Conservation (phyloP, 148 eudicot genomes). For the Diospyros kaki region DNA sequence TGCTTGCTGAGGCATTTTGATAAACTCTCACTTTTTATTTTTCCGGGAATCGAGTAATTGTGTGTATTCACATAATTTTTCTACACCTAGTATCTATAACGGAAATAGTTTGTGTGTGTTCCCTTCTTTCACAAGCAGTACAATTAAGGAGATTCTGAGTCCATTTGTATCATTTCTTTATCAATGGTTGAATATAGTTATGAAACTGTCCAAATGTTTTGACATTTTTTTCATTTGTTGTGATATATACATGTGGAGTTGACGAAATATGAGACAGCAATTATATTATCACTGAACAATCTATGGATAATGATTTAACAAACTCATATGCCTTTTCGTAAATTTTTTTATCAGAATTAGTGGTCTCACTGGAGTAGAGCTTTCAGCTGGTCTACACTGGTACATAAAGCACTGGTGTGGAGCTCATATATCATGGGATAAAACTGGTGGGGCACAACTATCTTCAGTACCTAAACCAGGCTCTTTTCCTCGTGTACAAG, state of each 20-base stretch:
- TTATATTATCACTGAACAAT: not conserved
- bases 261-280: not conserved
- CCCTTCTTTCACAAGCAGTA: not conserved
- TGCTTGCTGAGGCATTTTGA: too few relatives aligned
- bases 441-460: constrained; percentile 45
- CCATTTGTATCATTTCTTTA: not conserved
- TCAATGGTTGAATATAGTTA: not conserved
- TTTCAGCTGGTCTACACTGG: constrained; percentile 49
- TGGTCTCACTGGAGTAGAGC: constrained; percentile 50
- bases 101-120: too few relatives aligned
- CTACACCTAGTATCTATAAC: too few relatives aligned
- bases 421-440: constrained; percentile 51
- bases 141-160: not conserved
- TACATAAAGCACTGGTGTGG: constrained; percentile 47
- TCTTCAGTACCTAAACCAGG: constrained; percentile 42
- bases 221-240: not conserved
- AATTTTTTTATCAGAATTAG: constrained; percentile 27
- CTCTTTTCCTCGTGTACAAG: constrained; percentile 39
- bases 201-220: not conserved
- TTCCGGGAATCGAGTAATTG: too few relatives aligned
- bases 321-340: not conserved
- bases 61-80: too few relatives aligned
- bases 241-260: not conserved
- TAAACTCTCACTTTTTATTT: too few relatives aligned
- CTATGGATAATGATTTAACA: not conserved